These are phyloP conservation scores for Epichloe scottii DNA, from an alignment of 2,329 filamentous ascomycete genomes.

Conservation along the genomic window DNA sequence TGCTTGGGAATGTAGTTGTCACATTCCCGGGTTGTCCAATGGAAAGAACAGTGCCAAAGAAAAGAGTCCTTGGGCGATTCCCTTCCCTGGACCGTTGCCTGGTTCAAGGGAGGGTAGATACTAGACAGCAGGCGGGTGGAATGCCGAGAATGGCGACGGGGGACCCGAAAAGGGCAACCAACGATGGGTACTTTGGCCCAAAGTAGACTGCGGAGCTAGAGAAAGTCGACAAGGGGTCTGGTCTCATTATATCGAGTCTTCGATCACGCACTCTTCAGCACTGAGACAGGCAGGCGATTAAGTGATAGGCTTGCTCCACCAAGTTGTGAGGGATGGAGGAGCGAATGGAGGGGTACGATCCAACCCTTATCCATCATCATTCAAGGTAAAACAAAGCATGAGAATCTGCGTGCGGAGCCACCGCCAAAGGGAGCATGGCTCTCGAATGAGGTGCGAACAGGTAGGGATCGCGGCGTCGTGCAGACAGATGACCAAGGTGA, in stretches of 20 bases:
- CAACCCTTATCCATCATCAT: background rate
- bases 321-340: conserved; percentile 2
- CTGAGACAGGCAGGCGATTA: conserved; percentile 1
- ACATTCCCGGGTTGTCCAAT: conserved; percentile 3
- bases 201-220: conserved; percentile 1
- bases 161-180: conserved; percentile 1
- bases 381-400: background rate
- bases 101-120: background rate
- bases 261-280: conserved; percentile 3
- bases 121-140: background rate
- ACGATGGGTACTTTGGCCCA: background rate
- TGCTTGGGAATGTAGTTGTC: conserved; percentile 3
- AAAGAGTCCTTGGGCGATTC: background rate
- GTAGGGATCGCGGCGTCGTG: background rate
- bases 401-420: background rate
- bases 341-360: background rate
- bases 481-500: background rate
- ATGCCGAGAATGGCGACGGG: conserved; percentile 1
- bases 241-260: conserved; percentile 3
- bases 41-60: background rate
- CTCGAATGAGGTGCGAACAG: background rate
- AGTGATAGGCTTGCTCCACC: background rate
- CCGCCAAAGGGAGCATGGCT: background rate
- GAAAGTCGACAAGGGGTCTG: conserved; percentile 2
- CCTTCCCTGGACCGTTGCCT: background rate